Base-by-base conservation (phyloP, 2,329 filamentous ascomycete species). In the Penicillium sp. region DNA sequence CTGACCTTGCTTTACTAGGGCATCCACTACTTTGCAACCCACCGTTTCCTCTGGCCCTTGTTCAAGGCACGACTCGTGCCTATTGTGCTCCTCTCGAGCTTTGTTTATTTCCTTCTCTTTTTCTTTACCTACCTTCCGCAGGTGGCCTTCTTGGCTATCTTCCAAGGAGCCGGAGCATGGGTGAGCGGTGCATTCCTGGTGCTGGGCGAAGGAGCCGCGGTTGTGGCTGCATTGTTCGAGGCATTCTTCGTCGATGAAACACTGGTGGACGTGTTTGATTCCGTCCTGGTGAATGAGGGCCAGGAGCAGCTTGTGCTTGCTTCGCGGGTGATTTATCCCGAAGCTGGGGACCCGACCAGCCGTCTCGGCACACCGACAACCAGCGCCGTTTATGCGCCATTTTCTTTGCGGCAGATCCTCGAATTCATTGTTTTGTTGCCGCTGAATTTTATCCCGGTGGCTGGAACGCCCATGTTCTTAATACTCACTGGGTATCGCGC, bases 51-150 rank as follows among this genome's bases (percentile, higher is more conserved):
- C 62, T 95, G 89, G 74, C 92, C 92, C 23, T 82, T 97, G 1
- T 88, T 96, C 61, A 79, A 84, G 54, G 81, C 89, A 23, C 86
- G 92, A 15, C 79, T 99, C 2, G 75, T 97, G 0, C 92, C 93
- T 0, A 82, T 96, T 26, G 84, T 89, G 2, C 77, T 97, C 14
- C 87, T 97, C 12, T 96, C 92, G 0, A 78, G 88, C 14, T 85
- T 94, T 52, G 89, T 97, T 14, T 90, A 96, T 59, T 78, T 87
- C n/a, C 79, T 95, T 20, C 84, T 97, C 20, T 97, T 97, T 73
- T 80, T 90, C 12, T 95, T 94, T 73, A 81, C 90, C 1, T 97
- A 96, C 65, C 76, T 97, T 2, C 93, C 93, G 0, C 90, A 97
- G 70, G 91, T 91, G 53, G 89, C 90, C 1, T 90, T 99, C 67